phyloP scores from a whole-genome alignment of 2,329 filamentous ascomycete genomes.

The Aspergillus chevalieri region DNA sequence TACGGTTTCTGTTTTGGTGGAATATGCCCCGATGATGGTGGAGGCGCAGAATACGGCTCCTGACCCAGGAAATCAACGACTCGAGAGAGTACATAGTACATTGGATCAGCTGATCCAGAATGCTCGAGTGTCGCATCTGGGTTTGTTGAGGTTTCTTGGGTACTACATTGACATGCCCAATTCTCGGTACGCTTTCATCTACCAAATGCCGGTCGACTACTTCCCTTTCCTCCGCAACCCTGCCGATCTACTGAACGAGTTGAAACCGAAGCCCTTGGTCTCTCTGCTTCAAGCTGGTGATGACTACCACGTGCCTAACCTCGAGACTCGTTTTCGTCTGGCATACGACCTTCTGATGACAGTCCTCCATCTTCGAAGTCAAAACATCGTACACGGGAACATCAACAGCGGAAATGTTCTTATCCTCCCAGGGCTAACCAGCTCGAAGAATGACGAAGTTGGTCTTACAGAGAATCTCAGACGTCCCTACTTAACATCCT shows the following conservation, averaged over 20 bases:
- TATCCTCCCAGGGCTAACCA: constrained; percentile 44
- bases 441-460: constrained; percentile 27
- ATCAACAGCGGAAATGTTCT: constrained; percentile 61
- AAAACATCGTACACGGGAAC: constrained; percentile 55
- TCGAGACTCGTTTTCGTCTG: constrained; percentile 58
- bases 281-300: constrained; percentile 38
- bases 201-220: constrained; percentile 50
- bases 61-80: constrained; percentile 22
- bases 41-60: constrained; percentile 26
- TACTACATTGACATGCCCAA: constrained; percentile 53
- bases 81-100: constrained; percentile 33
- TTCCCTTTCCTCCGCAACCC: constrained; percentile 39
- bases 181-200: constrained; percentile 56
- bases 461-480: constrained; percentile 42
- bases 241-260: constrained; percentile 29
- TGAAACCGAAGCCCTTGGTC: constrained; percentile 37
- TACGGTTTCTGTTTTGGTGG: constrained; percentile 36
- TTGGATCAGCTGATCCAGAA: constrained; percentile 38
- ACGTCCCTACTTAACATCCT: constrained; percentile 53
- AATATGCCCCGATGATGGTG: constrained; percentile 37
- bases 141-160: constrained; percentile 39
- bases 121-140: constrained; percentile 36
- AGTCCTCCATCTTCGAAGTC: constrained; percentile 51
- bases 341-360: constrained; percentile 55
- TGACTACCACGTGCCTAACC: constrained; percentile 45